phyloP scores from a whole-genome alignment of 2,329 filamentous ascomycete genomes.

The Colletotrichum limetticola region DNA sequence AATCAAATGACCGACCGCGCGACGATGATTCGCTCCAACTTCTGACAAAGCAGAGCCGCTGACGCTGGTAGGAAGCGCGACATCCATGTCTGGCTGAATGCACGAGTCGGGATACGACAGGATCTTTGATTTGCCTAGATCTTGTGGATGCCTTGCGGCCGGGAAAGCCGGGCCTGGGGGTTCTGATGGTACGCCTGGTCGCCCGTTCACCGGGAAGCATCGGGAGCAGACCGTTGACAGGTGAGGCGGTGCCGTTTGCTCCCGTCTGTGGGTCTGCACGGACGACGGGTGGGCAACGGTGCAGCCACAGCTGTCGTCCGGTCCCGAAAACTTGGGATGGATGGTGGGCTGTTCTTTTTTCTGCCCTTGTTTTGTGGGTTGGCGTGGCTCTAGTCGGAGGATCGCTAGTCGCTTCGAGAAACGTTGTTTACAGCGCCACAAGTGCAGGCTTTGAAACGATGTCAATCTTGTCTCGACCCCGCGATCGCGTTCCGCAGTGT shows the following conservation, averaged over 20 bases:
- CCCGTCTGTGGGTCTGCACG: slow-evolving; percentile 6
- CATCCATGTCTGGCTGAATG: not conserved
- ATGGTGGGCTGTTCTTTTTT: not conserved
- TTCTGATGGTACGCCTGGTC: too few relatives aligned
- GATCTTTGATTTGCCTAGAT: not conserved
- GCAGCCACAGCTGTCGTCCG: not conserved
- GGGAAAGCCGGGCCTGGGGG: too few relatives aligned
- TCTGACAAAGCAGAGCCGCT: not conserved
- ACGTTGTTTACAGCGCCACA: not conserved
- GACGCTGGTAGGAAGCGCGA: not conserved
- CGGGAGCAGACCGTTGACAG: not conserved
- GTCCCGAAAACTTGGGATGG: not conserved
- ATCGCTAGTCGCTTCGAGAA: not conserved
- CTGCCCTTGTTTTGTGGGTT: not conserved
- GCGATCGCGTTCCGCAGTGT: too few relatives aligned
- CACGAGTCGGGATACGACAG: not conserved
- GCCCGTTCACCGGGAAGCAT: not conserved
- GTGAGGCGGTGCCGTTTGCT: not conserved
- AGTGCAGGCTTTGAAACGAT: not conserved
- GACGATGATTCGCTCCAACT: not conserved
- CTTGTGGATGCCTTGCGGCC: not conserved
- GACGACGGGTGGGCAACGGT: not conserved
- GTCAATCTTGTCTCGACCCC: not conserved
- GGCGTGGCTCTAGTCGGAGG: not conserved
- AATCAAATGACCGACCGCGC: not conserved